Base-by-base conservation (phyloP, 2,329 filamentous ascomycete species). In the Aspergillus sp. region DNA sequence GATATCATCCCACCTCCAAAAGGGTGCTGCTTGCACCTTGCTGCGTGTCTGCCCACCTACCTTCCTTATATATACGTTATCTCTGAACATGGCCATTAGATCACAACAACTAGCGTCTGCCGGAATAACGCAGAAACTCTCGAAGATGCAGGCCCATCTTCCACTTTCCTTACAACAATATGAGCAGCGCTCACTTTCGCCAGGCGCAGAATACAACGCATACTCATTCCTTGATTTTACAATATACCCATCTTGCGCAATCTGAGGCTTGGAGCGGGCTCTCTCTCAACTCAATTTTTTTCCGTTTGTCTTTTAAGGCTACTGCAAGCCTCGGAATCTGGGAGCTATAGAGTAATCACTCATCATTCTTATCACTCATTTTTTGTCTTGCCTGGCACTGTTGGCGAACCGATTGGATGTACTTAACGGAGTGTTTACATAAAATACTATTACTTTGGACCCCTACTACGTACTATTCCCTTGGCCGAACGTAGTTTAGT, bases 141-240 rank as follows among this genome's bases (percentile, higher is more conserved):
- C 17, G 4, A 27, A 54, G 52, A 61, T 59, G 59, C 59, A 58
- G 59, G 56, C 17, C 35, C 59, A 56, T 58, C 52, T 49, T 52
- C 27, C 15, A 17, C 24, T 23, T 54, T 39, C 44, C 37, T 15
- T 31, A 39, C 14, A 48, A 35, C 14, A 19, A 47, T 33, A 17
- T 27, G 41, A 31, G 48, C 49, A 57, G 37, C 15, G 4, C 31
- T 37, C 43, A 15, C 52, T 24, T 17, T 43, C 39, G 39, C 40
- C 40, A 50, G 59, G 56, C 52, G 56, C 49, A 61, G 43, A 31
- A 56, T 12, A 14, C 23, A 27, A 24, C 27, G 35, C 47, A 40
- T 40, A 9, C 14, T 45, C 31, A 23, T 24, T 12, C 19, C 12
- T 12, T 46, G 6, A 35, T 11, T 21, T 46, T 40, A 7, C 23